These are phyloP conservation scores for Syzygium aqueum DNA, from an alignment of 345 rosid genomes.

Conservation along the genomic window DNA sequence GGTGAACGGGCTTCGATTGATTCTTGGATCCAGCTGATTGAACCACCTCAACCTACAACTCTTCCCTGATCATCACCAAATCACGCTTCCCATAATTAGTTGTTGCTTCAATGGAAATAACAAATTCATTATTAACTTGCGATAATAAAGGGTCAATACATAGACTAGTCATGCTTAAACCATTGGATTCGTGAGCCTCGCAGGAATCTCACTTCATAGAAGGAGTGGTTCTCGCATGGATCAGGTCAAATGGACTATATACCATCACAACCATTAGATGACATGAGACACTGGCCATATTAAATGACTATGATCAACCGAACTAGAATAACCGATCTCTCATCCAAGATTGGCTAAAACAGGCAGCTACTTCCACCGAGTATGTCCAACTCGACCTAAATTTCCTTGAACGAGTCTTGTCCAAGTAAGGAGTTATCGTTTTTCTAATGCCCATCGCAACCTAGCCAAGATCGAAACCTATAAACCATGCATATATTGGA, in stretches of 20 bases:
- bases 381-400: background rate
- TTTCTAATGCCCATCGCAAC: background rate
- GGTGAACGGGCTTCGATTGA: conserved; percentile 77
- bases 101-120: background rate
- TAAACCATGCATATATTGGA: background rate
- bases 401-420: background rate
- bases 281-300: background rate
- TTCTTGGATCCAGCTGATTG: conserved; percentile 88
- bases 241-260: background rate
- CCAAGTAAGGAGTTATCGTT: background rate
- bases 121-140: background rate
- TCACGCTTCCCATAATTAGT: background rate
- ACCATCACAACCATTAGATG: background rate
- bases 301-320: background rate
- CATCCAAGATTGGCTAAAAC: background rate
- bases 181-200: background rate
- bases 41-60: conserved; percentile 97
- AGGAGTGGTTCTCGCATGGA: background rate
- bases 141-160: background rate
- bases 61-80: conserved; percentile 37
- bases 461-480: background rate
- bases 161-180: background rate
- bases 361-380: background rate
- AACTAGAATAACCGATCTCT: background rate
- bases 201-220: background rate